Conservation (phyloP, 768 basidiomycete genomes). For the Boletus sensibilis region DNA sequence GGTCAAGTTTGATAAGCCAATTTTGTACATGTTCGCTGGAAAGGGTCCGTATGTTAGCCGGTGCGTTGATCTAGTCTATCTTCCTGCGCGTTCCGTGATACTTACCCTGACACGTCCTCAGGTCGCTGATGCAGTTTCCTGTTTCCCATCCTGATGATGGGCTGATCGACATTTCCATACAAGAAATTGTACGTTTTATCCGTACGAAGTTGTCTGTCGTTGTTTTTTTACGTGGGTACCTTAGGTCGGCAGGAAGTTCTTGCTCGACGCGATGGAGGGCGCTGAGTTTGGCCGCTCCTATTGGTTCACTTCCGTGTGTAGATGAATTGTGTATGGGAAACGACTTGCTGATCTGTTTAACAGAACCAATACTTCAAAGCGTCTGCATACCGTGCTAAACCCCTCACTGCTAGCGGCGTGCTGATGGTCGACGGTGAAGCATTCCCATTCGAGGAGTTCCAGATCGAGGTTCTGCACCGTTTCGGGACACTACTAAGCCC, state of each 20-base stretch:
- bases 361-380: constrained; percentile 76
- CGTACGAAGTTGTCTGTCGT: neutral
- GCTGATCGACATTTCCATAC: constrained; percentile 66
- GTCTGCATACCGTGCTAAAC: constrained; percentile 69
- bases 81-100: neutral
- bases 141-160: constrained; percentile 80
- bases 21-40: constrained; percentile 72
- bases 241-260: constrained; percentile 41
- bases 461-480: constrained; percentile 72
- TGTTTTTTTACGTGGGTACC: constrained; percentile 1
- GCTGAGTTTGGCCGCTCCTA: constrained; percentile 60
- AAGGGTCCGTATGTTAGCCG: constrained; percentile 75
- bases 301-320: constrained; percentile 59
- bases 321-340: neutral
- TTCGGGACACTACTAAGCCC: constrained; percentile 67
- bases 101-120: constrained; percentile 22
- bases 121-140: constrained; percentile 82
- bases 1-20: constrained; percentile 65
- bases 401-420: constrained; percentile 50
- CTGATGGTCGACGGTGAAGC: constrained; percentile 78
- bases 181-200: constrained; percentile 51
- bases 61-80: constrained; percentile 33
- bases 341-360: constrained; percentile 5
- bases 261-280: constrained; percentile 55
- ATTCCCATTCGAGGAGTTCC: constrained; percentile 70